These are phyloP conservation scores for Aspergillus piperis DNA, from an alignment of 2,329 filamentous ascomycete species.

Conservation along the genomic window DNA sequence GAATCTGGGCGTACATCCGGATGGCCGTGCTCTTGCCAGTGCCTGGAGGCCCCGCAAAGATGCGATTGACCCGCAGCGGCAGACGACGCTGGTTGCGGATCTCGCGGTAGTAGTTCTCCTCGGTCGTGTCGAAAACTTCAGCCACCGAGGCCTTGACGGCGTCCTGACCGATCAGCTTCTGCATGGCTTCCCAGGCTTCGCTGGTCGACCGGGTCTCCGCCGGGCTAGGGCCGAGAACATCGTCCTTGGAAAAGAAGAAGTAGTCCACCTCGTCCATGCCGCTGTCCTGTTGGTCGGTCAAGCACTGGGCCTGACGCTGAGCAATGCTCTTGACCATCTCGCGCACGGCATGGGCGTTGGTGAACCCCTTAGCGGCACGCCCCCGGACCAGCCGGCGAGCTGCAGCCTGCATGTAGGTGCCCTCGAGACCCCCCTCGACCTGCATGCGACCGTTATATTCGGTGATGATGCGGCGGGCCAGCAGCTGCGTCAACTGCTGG, in stretches of 20 bases:
- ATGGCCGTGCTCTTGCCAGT: constrained; percentile 27
- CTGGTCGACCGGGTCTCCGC: constrained; percentile 15
- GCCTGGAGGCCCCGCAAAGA: constrained; percentile 23
- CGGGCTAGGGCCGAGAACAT: constrained; percentile 21
- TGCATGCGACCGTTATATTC: constrained; percentile 22
- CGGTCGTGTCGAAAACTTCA: constrained; percentile 17
- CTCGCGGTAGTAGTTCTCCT: constrained; percentile 24
- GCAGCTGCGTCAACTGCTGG: constrained; percentile 13
- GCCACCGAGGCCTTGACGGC: constrained; percentile 19
- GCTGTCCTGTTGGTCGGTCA: constrained; percentile 17
- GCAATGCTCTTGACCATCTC: constrained; percentile 19
- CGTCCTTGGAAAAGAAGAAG: constrained; percentile 24
- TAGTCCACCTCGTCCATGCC: constrained; percentile 22
- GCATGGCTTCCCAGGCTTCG: constrained; percentile 19
- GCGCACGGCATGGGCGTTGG: constrained; percentile 20
- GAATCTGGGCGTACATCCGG: constrained; percentile 20
- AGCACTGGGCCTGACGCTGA: constrained; percentile 19
- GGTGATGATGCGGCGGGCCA: constrained; percentile 16
- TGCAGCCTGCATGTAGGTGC: constrained; percentile 22
- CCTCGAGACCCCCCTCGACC: constrained; percentile 23
- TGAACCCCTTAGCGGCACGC: constrained; percentile 18
- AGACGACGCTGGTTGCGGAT: constrained; percentile 21
- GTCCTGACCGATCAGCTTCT: constrained; percentile 22
- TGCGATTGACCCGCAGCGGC: constrained; percentile 18
- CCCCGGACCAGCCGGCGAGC: constrained; percentile 21